Conservation (phyloP, 306 rosid species). For the Vigna nakashimae region DNA sequence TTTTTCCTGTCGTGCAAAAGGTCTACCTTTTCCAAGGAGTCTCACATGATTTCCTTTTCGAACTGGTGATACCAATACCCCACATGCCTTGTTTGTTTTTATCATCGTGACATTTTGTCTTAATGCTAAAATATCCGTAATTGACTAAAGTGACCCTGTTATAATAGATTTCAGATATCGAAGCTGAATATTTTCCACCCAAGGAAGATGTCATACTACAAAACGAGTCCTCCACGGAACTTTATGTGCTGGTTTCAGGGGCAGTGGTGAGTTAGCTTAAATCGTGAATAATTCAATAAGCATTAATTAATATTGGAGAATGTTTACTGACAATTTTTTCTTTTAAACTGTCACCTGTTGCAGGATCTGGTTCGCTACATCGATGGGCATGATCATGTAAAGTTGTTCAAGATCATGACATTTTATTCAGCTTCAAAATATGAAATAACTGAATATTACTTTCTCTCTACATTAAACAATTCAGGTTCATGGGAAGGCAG, state of each 20-base stretch:
- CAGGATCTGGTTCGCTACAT: slow-evolving; percentile 58
- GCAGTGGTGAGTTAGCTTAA: slow-evolving; percentile 60
- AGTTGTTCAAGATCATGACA: neutral
- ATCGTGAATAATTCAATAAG: neutral
- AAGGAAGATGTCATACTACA: slow-evolving; percentile 80
- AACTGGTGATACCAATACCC: slow-evolving; percentile 49
- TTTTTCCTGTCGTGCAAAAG: slow-evolving; percentile 62
- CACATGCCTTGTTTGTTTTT: slow-evolving; percentile 17
- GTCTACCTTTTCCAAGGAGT: slow-evolving; percentile 74
- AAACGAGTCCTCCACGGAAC: slow-evolving; percentile 72
- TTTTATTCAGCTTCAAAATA: neutral
- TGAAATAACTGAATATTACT: slow-evolving; percentile 27
- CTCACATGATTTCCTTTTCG: slow-evolving; percentile 77
- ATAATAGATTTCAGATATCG: slow-evolving; percentile 72
- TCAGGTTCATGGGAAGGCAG: slow-evolving; percentile 64
- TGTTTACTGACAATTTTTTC: slow-evolving; percentile 1
- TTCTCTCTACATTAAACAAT: slow-evolving; percentile 12
- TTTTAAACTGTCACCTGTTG: slow-evolving; percentile 35
- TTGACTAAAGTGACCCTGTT: slow-evolving; percentile 13
- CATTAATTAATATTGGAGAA: slow-evolving; percentile 9
- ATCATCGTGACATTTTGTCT: neutral
- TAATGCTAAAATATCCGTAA: slow-evolving; percentile 22
- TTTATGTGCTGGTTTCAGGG: slow-evolving; percentile 78
- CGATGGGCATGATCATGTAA: slow-evolving; percentile 64
- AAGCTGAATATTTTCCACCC: slow-evolving; percentile 87